Evolutionary conservation across 164 flowering plant genomes (phyloP).

Genomic region (Piper longum): DNA sequence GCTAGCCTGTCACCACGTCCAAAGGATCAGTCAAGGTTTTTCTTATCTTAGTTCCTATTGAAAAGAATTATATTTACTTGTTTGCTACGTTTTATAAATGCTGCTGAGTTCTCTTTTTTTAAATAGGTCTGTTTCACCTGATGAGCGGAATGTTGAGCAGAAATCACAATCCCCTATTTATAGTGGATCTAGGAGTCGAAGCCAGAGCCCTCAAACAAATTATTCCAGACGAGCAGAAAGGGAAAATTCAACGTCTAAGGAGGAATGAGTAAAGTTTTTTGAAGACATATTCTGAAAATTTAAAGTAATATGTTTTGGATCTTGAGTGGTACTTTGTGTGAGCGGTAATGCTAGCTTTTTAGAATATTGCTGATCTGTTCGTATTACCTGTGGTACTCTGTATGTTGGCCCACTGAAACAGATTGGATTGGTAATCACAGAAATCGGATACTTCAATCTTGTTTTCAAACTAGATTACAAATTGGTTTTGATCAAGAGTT

Average conservation of each 20-base stretch:
- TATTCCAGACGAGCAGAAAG: conserved; percentile 2
- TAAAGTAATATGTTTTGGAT: not conserved
- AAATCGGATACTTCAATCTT: no score
- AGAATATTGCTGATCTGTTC: not conserved
- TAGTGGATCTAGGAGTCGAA: conserved; percentile 39
- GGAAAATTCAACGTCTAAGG: conserved; percentile 5
- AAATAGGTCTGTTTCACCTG: conserved; percentile 45
- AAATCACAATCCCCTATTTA: conserved; percentile 33
- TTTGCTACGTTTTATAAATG: not conserved
- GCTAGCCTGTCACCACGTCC: conserved; percentile 47
- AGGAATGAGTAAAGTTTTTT: not conserved
- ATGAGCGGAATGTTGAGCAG: conserved; percentile 14
- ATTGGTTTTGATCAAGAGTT: no score
- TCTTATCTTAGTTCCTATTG: no score
- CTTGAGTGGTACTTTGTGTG: not conserved
- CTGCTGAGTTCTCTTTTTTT: not conserved
- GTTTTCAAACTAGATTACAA: no score
- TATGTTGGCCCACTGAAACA: no score
- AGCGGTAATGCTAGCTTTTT: not conserved
- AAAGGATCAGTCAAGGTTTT: conserved; percentile 42
- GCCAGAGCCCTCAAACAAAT: conserved; percentile 7
- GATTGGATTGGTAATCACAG: no score
- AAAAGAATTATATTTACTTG: not conserved
- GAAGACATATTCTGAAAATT: not conserved
- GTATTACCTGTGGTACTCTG: no score